Evolutionary conservation across 169 alveolate genomes (phyloP).

Genomic region (Plasmodium relictum): DNA sequence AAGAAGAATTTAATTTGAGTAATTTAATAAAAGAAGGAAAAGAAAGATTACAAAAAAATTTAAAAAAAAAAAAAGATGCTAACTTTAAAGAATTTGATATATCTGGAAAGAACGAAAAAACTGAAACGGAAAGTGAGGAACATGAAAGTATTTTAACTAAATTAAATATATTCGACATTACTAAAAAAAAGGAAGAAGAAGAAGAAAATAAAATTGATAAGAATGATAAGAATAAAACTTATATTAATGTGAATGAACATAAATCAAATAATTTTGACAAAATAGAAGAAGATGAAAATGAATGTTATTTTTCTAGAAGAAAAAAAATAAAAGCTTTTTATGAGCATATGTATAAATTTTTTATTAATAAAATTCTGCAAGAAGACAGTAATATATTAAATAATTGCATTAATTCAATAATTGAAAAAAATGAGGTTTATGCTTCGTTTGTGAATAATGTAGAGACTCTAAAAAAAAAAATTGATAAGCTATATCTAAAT

Average conservation of each 20-base stretch:
- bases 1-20: constrained; percentile 32
- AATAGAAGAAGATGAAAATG: background rate
- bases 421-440: constrained; percentile 26
- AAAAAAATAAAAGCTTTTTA: constrained; percentile 46
- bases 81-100: constrained; percentile 17
- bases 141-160: background rate
- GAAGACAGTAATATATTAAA: constrained; percentile 18
- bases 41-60: constrained; percentile 26
- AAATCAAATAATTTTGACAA: background rate
- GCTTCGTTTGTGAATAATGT: constrained; percentile 6
- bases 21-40: constrained; percentile 52
- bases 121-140: background rate
- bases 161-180: background rate
- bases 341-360: constrained; percentile 53
- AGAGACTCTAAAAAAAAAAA: constrained; percentile 12
- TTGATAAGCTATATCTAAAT: constrained; percentile 28
- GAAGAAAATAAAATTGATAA: background rate
- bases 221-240: background rate
- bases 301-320: background rate
- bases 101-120: constrained; percentile 10
- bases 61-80: background rate
- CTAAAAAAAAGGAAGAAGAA: background rate
- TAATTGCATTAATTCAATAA: constrained; percentile 17
- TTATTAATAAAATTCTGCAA: constrained; percentile 20
- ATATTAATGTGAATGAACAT: background rate